Conservation (phyloP, 345 rosid genomes). For the Clarkia xantiana region DNA sequence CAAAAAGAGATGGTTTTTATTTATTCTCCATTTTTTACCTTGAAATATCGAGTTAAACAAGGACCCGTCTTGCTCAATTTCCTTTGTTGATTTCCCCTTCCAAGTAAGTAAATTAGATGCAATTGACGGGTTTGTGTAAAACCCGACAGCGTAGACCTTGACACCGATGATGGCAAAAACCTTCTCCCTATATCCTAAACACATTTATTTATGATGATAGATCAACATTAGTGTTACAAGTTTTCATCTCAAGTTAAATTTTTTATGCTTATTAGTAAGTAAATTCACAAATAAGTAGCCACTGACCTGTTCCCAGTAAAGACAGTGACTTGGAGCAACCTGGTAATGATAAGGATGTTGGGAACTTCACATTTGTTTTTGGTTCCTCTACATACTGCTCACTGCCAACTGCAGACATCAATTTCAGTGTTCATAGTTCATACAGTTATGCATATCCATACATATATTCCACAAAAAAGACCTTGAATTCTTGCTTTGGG, state of each 20-base stretch:
- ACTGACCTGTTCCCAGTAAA: conserved; percentile 65
- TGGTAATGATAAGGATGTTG: conserved; percentile 40
- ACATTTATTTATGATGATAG: neutral
- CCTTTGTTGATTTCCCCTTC: conserved; percentile 42
- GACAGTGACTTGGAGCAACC: conserved; percentile 47
- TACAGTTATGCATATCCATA: too few species aligned
- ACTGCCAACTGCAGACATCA: conserved; percentile 33
- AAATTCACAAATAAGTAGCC: too few species aligned
- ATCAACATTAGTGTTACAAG: neutral
- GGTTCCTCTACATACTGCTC: conserved; percentile 50
- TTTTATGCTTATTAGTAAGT: too few species aligned
- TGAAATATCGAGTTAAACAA: conserved; percentile 36
- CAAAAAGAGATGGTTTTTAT: too few species aligned
- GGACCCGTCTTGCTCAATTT: conserved; percentile 37
- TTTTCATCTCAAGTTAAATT: neutral
- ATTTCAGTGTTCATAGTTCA: too few species aligned
- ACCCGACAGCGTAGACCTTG: conserved; percentile 80
- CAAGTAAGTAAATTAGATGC: conserved; percentile 25
- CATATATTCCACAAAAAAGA: too few species aligned
- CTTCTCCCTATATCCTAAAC: conserved; percentile 77
- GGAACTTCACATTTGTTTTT: conserved; percentile 51
- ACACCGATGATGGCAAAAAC: conserved; percentile 71
- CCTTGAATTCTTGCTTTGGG: too few species aligned
- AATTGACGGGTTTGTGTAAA: conserved; percentile 41
- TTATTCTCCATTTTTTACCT: conserved; percentile 24